Evolutionary conservation across 2,329 filamentous ascomycete genomes (phyloP).

Genomic region (Trichophyton equinum): DNA sequence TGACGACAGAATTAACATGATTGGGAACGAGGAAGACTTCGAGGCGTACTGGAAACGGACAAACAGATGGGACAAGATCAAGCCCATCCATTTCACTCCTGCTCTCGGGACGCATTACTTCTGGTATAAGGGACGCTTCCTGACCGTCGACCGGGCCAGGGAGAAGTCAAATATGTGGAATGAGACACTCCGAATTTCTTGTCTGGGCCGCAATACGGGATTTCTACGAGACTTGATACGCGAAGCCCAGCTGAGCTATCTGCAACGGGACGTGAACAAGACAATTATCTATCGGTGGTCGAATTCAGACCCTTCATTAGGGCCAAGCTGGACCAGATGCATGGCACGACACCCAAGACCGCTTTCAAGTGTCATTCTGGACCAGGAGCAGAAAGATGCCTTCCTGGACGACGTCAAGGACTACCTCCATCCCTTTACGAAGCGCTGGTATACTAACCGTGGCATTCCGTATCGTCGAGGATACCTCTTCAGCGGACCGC

Average conservation of each 20-base stretch:
- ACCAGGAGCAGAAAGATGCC: conserved; percentile 35
- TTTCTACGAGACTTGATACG: conserved; percentile 25
- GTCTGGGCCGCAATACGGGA: conserved; percentile 24
- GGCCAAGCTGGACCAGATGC: conserved; percentile 25
- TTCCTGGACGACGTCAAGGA: conserved; percentile 45
- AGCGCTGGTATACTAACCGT: conserved; percentile 26
- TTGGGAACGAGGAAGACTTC: too few relatives aligned
- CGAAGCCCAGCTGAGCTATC: conserved; percentile 27
- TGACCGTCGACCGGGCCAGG: conserved; percentile 29
- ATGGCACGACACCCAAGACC: conserved; percentile 35
- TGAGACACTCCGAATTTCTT: conserved; percentile 22
- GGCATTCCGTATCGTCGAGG: conserved; percentile 63
- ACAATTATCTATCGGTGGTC: conserved; percentile 32
- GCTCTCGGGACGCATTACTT: conserved; percentile 56
- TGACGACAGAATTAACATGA: too few relatives aligned
- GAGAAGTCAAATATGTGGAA: conserved; percentile 12
- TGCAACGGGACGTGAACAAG: conserved; percentile 24
- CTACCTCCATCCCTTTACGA: conserved; percentile 41
- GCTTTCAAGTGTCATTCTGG: conserved; percentile 40
- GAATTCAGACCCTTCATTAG: conserved; percentile 11
- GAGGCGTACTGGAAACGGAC: too few relatives aligned
- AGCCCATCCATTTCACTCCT: conserved; percentile 45
- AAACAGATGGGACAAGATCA: conserved; percentile 13
- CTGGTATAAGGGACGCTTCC: conserved; percentile 46
- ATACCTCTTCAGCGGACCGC: conserved; percentile 42